Conservation (phyloP, 495 filamentous ascomycete species). For the Podospora conica region DNA sequence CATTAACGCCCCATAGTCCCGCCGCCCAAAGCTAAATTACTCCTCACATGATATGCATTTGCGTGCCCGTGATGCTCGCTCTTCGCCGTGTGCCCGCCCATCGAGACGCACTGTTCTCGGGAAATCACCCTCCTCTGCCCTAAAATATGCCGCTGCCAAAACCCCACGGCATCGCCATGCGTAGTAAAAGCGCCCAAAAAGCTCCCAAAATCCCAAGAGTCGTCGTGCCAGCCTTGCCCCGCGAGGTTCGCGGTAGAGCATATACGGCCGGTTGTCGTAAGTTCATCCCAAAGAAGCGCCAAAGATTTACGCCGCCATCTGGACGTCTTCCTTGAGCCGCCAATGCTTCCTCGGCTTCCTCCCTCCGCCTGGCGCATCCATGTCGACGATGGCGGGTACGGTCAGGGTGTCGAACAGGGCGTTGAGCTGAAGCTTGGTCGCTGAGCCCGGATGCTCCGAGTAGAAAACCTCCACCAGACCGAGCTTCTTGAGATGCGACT, state of each 20-base stretch:
- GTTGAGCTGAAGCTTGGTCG: neutral
- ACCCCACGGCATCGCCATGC: neutral
- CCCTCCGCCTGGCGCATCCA: too few relatives aligned
- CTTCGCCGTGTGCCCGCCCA: neutral
- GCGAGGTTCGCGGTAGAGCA: neutral
- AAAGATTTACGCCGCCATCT: neutral
- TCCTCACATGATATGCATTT: neutral
- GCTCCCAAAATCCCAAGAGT: neutral
- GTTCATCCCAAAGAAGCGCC: neutral
- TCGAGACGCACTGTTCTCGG: neutral
- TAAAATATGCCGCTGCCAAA: neutral
- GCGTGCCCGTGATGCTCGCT: neutral
- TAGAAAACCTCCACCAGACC: neutral
- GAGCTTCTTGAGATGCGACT: neutral
- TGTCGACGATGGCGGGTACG: neutral
- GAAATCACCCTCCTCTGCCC: neutral
- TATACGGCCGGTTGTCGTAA: neutral
- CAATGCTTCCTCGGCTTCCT: neutral
- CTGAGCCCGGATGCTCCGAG: neutral
- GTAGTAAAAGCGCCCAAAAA: neutral
- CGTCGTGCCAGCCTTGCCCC: neutral
- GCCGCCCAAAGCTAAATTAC: neutral
- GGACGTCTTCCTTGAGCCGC: neutral
- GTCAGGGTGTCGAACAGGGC: neutral
- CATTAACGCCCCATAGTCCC: neutral